Evolutionary conservation across 306 rosid species (phyloP).

Genomic region (Vigna hirtella): DNA sequence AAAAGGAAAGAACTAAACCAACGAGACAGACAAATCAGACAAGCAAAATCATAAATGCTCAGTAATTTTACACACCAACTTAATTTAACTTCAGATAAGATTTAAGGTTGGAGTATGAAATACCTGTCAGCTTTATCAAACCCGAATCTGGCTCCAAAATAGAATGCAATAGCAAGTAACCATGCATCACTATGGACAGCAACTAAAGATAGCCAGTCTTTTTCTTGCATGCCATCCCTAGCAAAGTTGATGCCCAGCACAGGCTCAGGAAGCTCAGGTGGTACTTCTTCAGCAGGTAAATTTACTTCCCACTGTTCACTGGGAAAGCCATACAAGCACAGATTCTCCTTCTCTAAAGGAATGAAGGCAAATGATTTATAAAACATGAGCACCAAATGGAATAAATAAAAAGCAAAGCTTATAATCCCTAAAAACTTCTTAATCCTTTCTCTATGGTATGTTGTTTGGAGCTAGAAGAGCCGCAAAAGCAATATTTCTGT

Average conservation of each 20-base stretch:
- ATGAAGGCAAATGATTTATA: conserved; percentile 35
- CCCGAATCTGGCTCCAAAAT: conserved; percentile 94
- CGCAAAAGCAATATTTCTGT: conserved; percentile 7
- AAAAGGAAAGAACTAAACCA: conserved; percentile 21
- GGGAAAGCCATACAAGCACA: conserved; percentile 85
- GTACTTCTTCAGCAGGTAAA: conserved; percentile 98
- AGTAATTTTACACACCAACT: conserved; percentile 5
- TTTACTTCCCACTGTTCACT: conserved; percentile 97
- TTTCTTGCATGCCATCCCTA: conserved; percentile 93
- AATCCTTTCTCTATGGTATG: conserved; percentile 23
- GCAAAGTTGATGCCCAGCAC: conserved; percentile 96
- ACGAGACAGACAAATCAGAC: conserved; percentile 12
- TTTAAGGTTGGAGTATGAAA: conserved; percentile 3
- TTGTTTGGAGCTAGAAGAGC: conserved; percentile 8
- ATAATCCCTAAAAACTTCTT: background rate
- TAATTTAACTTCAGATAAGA: conserved; percentile 19
- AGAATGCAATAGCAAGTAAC: conserved; percentile 91
- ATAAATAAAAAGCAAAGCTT: conserved; percentile 18
- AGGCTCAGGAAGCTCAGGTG: conserved; percentile 96
- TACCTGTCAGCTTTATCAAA: conserved; percentile 88
- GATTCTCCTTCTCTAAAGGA: conserved; percentile 89
- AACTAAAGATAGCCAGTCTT: conserved; percentile 88
- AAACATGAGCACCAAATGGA: conserved; percentile 35
- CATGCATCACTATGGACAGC: conserved; percentile 98
- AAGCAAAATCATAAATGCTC: conserved; percentile 22